A percentile compares a stretch with the other conserved stretches of the same genome.
Evolutionary conservation across 2,329 filamentous ascomycete species (phyloP).

Genomic region (Botryotinia calthae): DNA sequence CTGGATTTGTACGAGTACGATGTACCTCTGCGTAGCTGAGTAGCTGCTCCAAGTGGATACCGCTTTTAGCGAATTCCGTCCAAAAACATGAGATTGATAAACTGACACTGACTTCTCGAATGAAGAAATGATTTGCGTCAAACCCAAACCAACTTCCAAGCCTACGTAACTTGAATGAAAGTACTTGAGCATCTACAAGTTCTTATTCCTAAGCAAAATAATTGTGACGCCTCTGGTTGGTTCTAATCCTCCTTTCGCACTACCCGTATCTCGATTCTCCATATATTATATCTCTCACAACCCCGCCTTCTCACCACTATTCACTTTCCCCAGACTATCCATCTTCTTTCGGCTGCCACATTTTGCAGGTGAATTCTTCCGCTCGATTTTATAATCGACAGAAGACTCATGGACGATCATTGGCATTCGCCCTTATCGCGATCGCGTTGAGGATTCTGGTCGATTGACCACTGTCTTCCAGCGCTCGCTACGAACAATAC

Average conservation of each 20-base stretch:
- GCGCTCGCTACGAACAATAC: conserved; percentile 39
- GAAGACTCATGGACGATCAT: conserved; percentile 52
- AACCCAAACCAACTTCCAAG: conserved; percentile 16
- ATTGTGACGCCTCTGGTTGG: conserved; percentile 14
- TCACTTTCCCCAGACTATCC: conserved; percentile 20
- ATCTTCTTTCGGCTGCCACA: conserved; percentile 34
- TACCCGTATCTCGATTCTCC: conserved; percentile 14
- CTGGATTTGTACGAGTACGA: not conserved
- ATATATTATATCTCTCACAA: conserved; percentile 23
- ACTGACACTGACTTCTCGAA: conserved; percentile 7
- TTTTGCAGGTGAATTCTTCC: conserved; percentile 27
- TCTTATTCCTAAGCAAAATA: not conserved
- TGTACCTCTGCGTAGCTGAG: not conserved
- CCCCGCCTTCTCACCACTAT: conserved; percentile 26
- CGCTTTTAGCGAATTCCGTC: conserved; percentile 12
- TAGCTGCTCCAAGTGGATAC: conserved; percentile 11
- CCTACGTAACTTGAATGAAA: conserved; percentile 1
- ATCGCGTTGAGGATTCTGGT: conserved; percentile 60
- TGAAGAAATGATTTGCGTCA: conserved; percentile 18
- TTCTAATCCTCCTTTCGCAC: not conserved
- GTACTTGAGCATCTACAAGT: not conserved
- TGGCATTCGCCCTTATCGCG: conserved; percentile 54
- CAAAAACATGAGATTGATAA: conserved; percentile 7
- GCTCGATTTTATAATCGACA: conserved; percentile 29
- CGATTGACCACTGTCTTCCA: conserved; percentile 49